phyloP scores from a whole-genome alignment of 2,329 filamentous ascomycete genomes.

The Botrytis hyacinthi region DNA sequence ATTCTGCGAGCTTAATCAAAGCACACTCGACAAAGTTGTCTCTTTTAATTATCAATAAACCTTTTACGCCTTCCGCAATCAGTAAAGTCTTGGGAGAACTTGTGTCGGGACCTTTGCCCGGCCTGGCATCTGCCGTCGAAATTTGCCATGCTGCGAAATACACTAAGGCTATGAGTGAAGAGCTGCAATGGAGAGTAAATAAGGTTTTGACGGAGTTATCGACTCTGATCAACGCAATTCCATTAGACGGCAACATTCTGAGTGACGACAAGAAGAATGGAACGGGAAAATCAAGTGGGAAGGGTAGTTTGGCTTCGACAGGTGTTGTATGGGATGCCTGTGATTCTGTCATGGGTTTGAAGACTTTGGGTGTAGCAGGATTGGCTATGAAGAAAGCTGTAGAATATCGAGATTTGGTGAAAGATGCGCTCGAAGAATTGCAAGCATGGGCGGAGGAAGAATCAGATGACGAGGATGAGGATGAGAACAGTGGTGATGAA shows the following conservation, averaged over 20 bases:
- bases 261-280: conserved; percentile 49
- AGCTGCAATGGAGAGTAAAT: conserved; percentile 59
- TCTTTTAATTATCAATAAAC: conserved; percentile 79
- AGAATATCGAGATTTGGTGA: conserved; percentile 70
- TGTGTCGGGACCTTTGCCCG: conserved; percentile 70
- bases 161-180: conserved; percentile 60
- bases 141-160: conserved; percentile 61
- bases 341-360: conserved; percentile 66
- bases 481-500: conserved; percentile 53
- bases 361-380: conserved; percentile 65
- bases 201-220: conserved; percentile 62
- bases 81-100: conserved; percentile 68
- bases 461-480: conserved; percentile 56
- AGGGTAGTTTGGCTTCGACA: conserved; percentile 61
- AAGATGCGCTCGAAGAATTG: conserved; percentile 81
- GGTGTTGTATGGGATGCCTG: conserved; percentile 83
- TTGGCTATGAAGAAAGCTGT: conserved; percentile 70
- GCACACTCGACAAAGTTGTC: conserved; percentile 87
- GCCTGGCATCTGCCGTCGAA: conserved; percentile 68
- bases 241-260: conserved; percentile 55
- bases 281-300: conserved; percentile 40
- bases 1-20: conserved; percentile 70
- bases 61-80: conserved; percentile 79
- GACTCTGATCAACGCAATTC: conserved; percentile 59
- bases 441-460: conserved; percentile 83